These are phyloP conservation scores for Malus hybrid DNA, from an alignment of 331 rosid genomes.

Conservation along the genomic window DNA sequence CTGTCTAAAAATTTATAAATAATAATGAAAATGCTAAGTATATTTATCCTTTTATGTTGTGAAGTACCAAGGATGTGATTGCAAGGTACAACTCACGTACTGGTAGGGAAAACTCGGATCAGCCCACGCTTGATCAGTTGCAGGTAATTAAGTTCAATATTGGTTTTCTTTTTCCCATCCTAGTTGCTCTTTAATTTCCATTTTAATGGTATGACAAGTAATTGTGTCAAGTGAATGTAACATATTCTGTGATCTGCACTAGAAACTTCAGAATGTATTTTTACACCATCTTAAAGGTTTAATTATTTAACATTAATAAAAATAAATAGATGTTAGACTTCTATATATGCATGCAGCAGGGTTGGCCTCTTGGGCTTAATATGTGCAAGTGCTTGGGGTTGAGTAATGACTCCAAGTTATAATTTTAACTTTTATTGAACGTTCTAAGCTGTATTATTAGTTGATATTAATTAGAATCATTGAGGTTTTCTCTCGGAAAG, in stretches of 20 bases:
- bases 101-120: not conserved
- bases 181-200: no score
- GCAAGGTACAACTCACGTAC: slow-evolving; percentile 1
- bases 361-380: not conserved
- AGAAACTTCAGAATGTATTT: no score
- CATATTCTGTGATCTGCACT: not conserved
- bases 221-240: not conserved
- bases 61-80: not conserved
- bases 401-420: not conserved
- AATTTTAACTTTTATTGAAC: not conserved
- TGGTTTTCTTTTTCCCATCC: not conserved
- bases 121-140: slow-evolving; percentile 12
- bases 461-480: not conserved
- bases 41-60: not conserved
- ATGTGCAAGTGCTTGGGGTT: not conserved
- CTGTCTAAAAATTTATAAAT: no score
- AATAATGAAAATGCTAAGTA: no score
- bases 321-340: no score
- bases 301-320: not conserved
- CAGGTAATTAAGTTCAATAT: slow-evolving; percentile 34
- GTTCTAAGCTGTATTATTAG: not conserved
- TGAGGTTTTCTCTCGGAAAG: not conserved
- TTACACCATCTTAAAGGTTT: no score
- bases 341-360: no score
- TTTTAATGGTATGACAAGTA: not conserved